Evolutionary conservation across 1,284 basidiomycete species (phyloP).

Genomic region (Mycosarcoma mackinlayi): DNA sequence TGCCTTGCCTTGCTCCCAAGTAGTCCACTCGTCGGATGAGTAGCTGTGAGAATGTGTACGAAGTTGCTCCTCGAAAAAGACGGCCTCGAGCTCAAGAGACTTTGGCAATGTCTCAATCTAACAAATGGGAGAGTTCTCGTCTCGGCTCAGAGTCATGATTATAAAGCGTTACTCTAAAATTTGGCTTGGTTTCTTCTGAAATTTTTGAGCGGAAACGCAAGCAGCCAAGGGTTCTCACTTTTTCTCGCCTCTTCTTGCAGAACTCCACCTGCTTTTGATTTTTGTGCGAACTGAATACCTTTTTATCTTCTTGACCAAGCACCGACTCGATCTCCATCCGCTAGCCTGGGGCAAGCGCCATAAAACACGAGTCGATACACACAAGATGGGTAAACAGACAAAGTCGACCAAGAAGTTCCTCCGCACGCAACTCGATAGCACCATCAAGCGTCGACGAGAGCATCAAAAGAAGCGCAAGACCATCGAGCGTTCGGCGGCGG

Average conservation of each 20-base stretch:
- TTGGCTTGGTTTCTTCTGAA: background rate
- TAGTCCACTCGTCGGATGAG: no score
- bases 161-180: background rate
- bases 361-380: background rate
- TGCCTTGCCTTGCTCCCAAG: background rate
- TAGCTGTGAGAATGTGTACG: no score
- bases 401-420: constrained; percentile 67
- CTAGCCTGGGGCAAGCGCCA: background rate
- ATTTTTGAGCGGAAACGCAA: constrained; percentile 4
- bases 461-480: constrained; percentile 60
- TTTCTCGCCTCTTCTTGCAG: background rate
- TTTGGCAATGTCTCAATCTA: no score
- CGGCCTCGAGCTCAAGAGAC: no score
- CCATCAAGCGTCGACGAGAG: constrained; percentile 60
- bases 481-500: constrained; percentile 47
- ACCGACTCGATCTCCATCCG: no score
- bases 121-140: no score
- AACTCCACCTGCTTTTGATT: constrained; percentile 2
- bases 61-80: no score
- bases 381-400: constrained; percentile 60
- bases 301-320: no score
- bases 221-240: no score
- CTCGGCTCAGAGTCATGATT: constrained; percentile 12
- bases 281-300: no score
- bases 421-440: constrained; percentile 56